These are phyloP conservation scores for Mycena vulgaris DNA, from an alignment of 768 basidiomycete genomes.

Conservation along the genomic window DNA sequence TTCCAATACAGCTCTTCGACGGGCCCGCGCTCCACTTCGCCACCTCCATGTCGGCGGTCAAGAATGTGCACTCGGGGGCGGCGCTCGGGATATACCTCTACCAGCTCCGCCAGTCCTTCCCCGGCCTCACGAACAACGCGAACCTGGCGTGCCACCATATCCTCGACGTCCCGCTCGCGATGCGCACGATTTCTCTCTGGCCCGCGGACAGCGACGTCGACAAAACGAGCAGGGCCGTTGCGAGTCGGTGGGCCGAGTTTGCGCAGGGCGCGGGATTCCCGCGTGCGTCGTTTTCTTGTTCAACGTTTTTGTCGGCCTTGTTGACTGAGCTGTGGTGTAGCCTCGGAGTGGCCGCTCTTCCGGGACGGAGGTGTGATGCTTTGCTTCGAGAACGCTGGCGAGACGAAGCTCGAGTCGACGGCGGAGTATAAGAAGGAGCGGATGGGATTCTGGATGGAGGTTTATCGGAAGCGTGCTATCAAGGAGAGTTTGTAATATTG, in stretches of 20 bases:
- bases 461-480: neutral
- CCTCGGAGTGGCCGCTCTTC: neutral
- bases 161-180: neutral
- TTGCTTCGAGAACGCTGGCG: neutral
- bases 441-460: neutral
- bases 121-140: neutral
- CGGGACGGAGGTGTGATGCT: neutral
- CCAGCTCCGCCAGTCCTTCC: neutral
- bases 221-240: neutral
- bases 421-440: neutral
- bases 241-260: neutral
- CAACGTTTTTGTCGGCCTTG: neutral
- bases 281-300: neutral
- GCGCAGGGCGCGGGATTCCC: neutral
- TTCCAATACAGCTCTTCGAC: neutral
- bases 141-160: neutral
- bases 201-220: neutral
- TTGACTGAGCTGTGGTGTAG: neutral
- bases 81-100: neutral
- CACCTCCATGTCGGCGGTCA: neutral
- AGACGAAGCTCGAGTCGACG: neutral
- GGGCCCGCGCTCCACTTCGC: neutral
- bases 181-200: neutral
- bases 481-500: neutral
- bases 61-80: neutral